phyloP scores from a whole-genome alignment of 495 filamentous ascomycete genomes.

The Penicillium paradoxum region DNA sequence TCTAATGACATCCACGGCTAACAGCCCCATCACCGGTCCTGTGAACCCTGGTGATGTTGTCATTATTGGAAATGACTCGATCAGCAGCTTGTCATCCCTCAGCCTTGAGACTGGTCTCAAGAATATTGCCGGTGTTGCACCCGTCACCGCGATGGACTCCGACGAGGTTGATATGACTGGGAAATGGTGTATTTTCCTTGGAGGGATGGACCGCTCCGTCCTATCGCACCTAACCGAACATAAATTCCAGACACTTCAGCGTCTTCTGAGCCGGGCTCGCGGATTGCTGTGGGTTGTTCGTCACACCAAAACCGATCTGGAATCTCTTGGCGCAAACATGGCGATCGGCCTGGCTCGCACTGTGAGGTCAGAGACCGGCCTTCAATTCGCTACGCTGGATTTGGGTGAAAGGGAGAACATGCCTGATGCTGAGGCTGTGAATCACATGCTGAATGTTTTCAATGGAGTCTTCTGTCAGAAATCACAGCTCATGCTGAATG shows the following conservation, averaged over 20 bases:
- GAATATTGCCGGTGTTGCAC: slow-evolving; percentile 9
- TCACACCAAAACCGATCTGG: slow-evolving; percentile 9
- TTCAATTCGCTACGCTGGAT: slow-evolving; percentile 27
- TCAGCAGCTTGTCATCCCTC: slow-evolving; percentile 11
- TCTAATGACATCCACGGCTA: slow-evolving; percentile 24
- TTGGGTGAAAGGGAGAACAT: slow-evolving; percentile 20
- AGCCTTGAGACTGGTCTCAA: slow-evolving; percentile 12
- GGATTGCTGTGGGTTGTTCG: slow-evolving; percentile 30
- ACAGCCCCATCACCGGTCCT: slow-evolving; percentile 1
- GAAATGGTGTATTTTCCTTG: slow-evolving; percentile 34
- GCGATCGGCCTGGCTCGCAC: slow-evolving; percentile 29
- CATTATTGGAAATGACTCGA: slow-evolving; percentile 13
- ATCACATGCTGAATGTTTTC: slow-evolving; percentile 27
- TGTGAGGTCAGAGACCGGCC: slow-evolving; percentile 28
- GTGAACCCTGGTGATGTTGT: slow-evolving; percentile 19
- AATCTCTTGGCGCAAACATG: slow-evolving; percentile 24
- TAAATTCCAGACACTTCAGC: slow-evolving; percentile 24
- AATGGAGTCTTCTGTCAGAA: slow-evolving; percentile 19
- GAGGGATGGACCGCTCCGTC: slow-evolving; percentile 18
- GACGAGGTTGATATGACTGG: slow-evolving; percentile 15
- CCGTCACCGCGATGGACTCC: slow-evolving; percentile 1
- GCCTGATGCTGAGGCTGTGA: slow-evolving; percentile 6
- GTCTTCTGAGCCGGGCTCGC: slow-evolving; percentile 16
- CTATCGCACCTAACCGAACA: slow-evolving; percentile 19
- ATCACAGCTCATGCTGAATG: slow-evolving; percentile 14